These are phyloP conservation scores for Xanthoconium purpureum DNA, from an alignment of 768 basidiomycete genomes.

Conservation along the genomic window DNA sequence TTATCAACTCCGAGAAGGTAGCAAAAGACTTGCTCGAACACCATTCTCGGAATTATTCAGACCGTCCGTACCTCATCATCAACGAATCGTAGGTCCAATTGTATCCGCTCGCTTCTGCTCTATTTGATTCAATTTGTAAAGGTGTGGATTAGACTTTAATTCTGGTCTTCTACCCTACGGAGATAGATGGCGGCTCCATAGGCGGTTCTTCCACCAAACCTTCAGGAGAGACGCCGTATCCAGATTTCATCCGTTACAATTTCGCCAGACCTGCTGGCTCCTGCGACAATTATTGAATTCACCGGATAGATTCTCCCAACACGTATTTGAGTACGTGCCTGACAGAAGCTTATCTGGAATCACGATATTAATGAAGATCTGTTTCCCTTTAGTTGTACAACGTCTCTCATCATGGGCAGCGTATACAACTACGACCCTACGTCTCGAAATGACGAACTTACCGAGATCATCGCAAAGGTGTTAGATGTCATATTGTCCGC, in stretches of 20 bases:
- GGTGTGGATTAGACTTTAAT: background rate
- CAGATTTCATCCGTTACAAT: background rate
- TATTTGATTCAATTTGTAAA: background rate
- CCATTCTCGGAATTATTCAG: conserved; percentile 42
- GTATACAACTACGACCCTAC: background rate
- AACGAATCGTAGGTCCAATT: background rate
- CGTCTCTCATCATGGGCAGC: background rate
- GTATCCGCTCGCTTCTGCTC: background rate
- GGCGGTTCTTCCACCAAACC: background rate
- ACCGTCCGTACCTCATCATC: conserved; percentile 36
- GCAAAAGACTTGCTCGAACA: background rate
- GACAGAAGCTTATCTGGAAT: background rate
- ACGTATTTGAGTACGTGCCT: background rate
- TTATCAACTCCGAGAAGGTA: background rate
- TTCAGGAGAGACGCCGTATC: background rate
- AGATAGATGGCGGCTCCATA: background rate
- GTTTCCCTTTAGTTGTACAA: background rate
- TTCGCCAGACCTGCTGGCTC: background rate
- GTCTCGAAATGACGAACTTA: background rate
- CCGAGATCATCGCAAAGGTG: background rate
- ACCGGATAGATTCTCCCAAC: background rate
- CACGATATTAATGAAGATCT: background rate
- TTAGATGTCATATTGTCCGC: background rate
- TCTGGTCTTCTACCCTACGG: background rate
- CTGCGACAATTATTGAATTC: background rate